These are phyloP conservation scores for Penicillium sp. DNA, from an alignment of 2,329 filamentous ascomycete genomes.

Conservation along the genomic window DNA sequence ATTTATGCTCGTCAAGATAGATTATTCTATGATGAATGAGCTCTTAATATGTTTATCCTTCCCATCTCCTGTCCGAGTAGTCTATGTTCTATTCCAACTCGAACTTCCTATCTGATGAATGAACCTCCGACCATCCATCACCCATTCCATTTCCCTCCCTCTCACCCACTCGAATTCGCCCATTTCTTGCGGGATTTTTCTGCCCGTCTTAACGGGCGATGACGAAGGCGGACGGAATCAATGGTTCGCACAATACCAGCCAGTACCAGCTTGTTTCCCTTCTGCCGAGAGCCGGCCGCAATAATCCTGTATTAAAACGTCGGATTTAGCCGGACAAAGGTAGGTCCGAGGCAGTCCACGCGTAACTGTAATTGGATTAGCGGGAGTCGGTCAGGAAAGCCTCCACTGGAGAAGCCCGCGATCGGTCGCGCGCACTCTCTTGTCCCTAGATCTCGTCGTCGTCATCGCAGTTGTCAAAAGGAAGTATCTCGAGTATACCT, in stretches of 20 bases:
- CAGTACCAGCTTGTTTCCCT: conserved; percentile 6
- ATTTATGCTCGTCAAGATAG: background rate
- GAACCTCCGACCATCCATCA: background rate
- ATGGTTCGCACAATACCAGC: conserved; percentile 15
- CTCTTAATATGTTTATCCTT: background rate
- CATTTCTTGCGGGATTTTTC: conserved; percentile 27
- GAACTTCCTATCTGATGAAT: background rate
- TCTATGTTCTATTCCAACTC: background rate
- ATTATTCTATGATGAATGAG: background rate
- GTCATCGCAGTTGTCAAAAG: conserved; percentile 18
- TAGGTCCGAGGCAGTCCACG: conserved; percentile 28
- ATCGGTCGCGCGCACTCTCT: conserved; percentile 48
- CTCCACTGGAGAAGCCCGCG: conserved; percentile 44
- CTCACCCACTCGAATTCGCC: conserved; percentile 5
- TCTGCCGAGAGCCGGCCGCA: background rate
- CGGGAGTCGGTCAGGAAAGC: conserved; percentile 36
- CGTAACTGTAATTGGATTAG: conserved; percentile 35
- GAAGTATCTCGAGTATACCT: conserved; percentile 9
- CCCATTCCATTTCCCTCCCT: too few species aligned
- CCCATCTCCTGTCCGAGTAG: background rate
- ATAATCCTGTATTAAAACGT: conserved; percentile 13
- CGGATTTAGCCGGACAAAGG: conserved; percentile 33
- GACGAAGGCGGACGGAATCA: conserved; percentile 39
- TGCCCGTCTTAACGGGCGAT: conserved; percentile 36
- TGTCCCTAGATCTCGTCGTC: conserved; percentile 30